Percentiles rank a stretch among this genome's conserved stretches.
Conservation (phyloP, 305 asterid species). For the Solanum hybrid region DNA sequence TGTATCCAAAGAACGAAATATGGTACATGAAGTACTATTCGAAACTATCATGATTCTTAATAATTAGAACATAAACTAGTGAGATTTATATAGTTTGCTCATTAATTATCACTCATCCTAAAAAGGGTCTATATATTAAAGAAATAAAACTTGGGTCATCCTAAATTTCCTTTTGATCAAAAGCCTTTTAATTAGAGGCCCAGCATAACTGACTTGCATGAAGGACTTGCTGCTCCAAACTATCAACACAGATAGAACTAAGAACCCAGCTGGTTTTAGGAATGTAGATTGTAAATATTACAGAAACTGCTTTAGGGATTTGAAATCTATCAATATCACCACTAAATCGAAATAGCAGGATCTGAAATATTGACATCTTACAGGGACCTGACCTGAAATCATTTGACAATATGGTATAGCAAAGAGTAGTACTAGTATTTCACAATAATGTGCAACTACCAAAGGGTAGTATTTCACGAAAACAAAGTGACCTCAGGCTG, state of each 20-base stretch:
- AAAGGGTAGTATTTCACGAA: not conserved
- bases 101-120: not conserved
- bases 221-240: not conserved
- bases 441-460: not conserved
- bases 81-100: not conserved
- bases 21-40: accelerated
- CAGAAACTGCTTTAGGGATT: not conserved
- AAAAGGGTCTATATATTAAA: not conserved
- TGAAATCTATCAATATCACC: not conserved
- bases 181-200: not conserved
- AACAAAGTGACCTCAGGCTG: not conserved
- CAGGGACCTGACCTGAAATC: not conserved
- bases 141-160: not conserved
- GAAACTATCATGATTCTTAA: accelerated
- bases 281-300: not conserved
- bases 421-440: not conserved
- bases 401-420: not conserved
- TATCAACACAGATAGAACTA: no score
- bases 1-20: not conserved
- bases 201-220: not conserved
- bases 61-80: not conserved
- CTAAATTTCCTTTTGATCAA: not conserved
- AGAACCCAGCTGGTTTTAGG: not conserved
- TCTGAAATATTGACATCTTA: not conserved
- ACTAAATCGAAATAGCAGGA: not conserved